phyloP scores from a whole-genome alignment of 208 protist species.

The Trypanosoma scelopori region DNA sequence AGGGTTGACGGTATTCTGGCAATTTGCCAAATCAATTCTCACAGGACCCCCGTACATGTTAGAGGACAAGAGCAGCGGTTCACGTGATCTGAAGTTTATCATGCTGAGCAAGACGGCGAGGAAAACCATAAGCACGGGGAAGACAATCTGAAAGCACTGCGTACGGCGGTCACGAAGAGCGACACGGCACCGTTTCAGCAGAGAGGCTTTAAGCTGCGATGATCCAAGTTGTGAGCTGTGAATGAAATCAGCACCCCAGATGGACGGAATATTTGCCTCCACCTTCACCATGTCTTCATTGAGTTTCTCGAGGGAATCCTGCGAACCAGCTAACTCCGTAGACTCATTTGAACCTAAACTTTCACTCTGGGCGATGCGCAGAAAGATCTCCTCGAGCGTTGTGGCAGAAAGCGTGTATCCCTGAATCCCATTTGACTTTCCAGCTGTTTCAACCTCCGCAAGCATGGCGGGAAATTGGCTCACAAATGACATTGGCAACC shows the following conservation, averaged over 20 bases:
- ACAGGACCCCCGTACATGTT: conserved; percentile 34
- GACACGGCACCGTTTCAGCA: conserved; percentile 61
- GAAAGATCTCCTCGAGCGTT: conserved; percentile 78
- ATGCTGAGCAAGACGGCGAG: conserved; percentile 74
- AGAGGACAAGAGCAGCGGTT: conserved; percentile 31
- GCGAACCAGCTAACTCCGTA: no score
- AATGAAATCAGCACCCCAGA: conserved; percentile 47
- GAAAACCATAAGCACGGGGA: conserved; percentile 60
- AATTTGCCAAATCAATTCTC: conserved; percentile 34
- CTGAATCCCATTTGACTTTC: conserved; percentile 30
- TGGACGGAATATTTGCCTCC: no score
- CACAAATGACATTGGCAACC: conserved; percentile 50
- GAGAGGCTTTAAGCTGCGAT: conserved; percentile 56
- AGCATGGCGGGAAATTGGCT: conserved; percentile 46
- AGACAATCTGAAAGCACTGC: conserved; percentile 72
- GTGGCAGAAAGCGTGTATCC: conserved; percentile 63
- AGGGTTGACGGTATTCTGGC: conserved; percentile 29
- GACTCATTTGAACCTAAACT: no score
- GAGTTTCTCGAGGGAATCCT: no score
- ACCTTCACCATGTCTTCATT: no score
- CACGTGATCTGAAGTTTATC: conserved; percentile 37
- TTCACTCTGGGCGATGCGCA: conserved; percentile 51
- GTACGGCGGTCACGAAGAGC: conserved; percentile 64
- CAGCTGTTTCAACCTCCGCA: conserved; percentile 28
- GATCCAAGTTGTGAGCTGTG: conserved; percentile 21